Base-by-base conservation (phyloP, 2,329 filamentous ascomycete genomes). In the Penicillium sp. region DNA sequence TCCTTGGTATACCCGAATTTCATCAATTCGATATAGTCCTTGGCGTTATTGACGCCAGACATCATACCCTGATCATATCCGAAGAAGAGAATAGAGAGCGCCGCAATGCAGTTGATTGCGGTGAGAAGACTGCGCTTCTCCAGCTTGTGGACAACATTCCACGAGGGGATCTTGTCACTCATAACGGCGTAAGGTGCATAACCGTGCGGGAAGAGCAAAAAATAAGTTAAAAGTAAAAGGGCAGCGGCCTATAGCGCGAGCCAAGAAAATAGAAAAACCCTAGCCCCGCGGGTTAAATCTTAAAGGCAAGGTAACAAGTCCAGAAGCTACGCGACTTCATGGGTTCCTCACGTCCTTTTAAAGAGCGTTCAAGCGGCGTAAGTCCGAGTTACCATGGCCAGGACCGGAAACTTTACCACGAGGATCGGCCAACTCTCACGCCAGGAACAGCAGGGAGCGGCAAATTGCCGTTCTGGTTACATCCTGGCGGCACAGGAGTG, bases 11-110 rank as follows among this genome's bases (percentile, higher is more conserved):
- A 76, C 5, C 84, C 84, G 54, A 86, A 82, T 6, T 76, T 76
- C 82, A 88, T 87, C 8, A 80, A 69, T 32, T 80, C 72, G 44
- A 83, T 80, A 61, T 87, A 88, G 63, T 86, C 70, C 43, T 78
- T 77, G 33, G 82, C 76, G 41, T 80, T 83, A 67, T 87, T 87
- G 10, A 87, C 83, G 48, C 84, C 84, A 15, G 80, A 79, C 75
- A 78, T 78, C 70, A 78, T 73, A 28, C 73, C 72, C 52, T 75
- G 72, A 43, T 75, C 81, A 78, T 84, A 75, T 44, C 74, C 83
- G 58, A 86, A 86, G 73, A 87, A 86, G 66, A 86, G 82, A 54
- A 86, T 87, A 12, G 81, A 84, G 12, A 87, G 66, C 1, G 75
- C 82, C 1, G 83, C 83, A 12, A 86, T 72, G 42, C 75, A 77